Conservation (phyloP, 176 grass and related monocot species). For the Rhynchospora tenuis region DNA sequence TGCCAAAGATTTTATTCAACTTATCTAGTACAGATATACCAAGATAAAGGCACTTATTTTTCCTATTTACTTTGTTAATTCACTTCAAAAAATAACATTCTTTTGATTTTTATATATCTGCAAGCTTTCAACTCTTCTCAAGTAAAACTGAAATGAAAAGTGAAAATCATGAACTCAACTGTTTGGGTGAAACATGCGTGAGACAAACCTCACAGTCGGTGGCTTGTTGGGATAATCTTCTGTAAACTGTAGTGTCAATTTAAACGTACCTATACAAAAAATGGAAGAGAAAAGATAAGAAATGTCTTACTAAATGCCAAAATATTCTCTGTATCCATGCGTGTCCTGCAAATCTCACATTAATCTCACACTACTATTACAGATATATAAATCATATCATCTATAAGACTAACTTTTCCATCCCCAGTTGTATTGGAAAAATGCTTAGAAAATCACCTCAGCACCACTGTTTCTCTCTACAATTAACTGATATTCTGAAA, state of each 20-base stretch:
- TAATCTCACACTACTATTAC: background rate
- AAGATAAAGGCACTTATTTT: background rate
- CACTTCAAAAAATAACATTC: background rate
- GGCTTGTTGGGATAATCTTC: conserved; percentile 99
- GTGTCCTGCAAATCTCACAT: background rate
- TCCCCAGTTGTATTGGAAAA: background rate
- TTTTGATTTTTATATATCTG: background rate
- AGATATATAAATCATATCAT: background rate
- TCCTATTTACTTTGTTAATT: background rate
- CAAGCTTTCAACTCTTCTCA: background rate
- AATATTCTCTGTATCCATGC: background rate
- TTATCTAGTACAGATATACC: background rate
- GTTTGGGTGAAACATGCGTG: conserved; percentile 98
- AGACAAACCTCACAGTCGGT: conserved; percentile 92
- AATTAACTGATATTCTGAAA: background rate
- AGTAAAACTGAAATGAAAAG: background rate
- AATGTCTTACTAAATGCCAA: background rate
- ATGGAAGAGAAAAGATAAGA: background rate
- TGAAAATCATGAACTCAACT: conserved; percentile 36
- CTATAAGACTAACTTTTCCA: background rate
- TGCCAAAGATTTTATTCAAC: background rate
- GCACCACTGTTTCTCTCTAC: background rate
- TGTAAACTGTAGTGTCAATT: conserved; percentile 82
- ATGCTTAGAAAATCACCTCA: background rate
- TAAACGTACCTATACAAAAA: conserved; percentile 77